These are phyloP conservation scores for Solanum bulbocastanum DNA, from an alignment of 257 asterid species.

Conservation along the genomic window DNA sequence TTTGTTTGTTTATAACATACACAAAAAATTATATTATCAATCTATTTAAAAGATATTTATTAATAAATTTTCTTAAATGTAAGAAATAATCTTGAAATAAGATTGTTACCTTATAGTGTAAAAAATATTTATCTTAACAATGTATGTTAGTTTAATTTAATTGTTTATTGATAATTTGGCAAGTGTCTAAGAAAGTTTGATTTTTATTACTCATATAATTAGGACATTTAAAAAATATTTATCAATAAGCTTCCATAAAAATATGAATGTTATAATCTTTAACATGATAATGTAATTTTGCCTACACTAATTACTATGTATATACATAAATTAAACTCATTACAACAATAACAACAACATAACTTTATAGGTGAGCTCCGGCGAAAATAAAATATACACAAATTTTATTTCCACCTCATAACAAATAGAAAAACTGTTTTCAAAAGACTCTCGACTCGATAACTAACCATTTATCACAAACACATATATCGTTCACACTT, in stretches of 20 bases:
- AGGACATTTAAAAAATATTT: not conserved
- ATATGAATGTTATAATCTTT: not conserved
- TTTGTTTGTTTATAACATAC: not conserved
- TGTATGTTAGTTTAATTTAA: not conserved
- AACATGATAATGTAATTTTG: not conserved
- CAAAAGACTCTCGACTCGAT: not conserved
- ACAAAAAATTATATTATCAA: not conserved
- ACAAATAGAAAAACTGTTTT: not conserved
- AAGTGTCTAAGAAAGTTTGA: not conserved
- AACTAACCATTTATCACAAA: not conserved
- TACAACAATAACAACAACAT: no score
- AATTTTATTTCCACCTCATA: not conserved
- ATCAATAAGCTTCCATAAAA: not conserved
- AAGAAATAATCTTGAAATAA: not conserved
- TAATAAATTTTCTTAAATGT: not conserved
- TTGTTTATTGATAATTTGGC: not conserved
- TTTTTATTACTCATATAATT: not conserved
- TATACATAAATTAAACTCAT: no score
- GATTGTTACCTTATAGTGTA: not conserved
- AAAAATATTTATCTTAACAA: not conserved
- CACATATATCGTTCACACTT: no score
- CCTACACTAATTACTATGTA: no score
- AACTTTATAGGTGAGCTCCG: not conserved
- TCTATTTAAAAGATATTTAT: not conserved
- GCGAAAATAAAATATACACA: not conserved